Conservation (phyloP, 2,329 filamentous ascomycete species). For the Lecanosticta acicola region DNA sequence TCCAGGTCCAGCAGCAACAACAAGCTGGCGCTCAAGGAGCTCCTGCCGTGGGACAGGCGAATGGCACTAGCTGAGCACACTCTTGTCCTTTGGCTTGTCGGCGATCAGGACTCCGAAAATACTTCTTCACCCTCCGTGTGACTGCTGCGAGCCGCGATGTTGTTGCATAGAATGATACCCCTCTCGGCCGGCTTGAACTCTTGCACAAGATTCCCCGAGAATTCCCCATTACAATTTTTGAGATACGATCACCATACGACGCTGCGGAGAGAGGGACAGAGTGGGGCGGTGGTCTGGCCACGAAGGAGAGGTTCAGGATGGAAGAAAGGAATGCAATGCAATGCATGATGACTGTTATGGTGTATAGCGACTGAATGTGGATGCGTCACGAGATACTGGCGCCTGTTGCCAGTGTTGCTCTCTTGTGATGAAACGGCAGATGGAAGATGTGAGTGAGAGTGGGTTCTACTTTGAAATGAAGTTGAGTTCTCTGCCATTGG, state of each 20-base stretch:
- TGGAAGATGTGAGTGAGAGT: neutral
- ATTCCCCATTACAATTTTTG: no score
- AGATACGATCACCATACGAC: no score
- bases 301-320: neutral
- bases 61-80: constrained; percentile 11
- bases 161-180: constrained; percentile 2
- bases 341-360: neutral
- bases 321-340: neutral
- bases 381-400: no score
- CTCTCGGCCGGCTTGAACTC: constrained; percentile 1
- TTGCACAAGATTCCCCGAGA: neutral
- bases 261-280: no score
- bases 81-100: neutral
- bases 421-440: no score
- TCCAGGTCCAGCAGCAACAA: constrained; percentile 31
- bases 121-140: neutral
- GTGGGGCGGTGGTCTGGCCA: neutral
- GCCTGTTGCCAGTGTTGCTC: no score
- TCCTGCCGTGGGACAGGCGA: constrained; percentile 5
- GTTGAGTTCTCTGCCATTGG: neutral
- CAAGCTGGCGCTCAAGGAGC: constrained; percentile 7
- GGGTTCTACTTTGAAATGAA: neutral
- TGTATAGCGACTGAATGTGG: no score
- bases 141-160: neutral
- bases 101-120: neutral